phyloP scores from a whole-genome alignment of 2,329 filamentous ascomycete genomes.

The Phialophora macrospora region DNA sequence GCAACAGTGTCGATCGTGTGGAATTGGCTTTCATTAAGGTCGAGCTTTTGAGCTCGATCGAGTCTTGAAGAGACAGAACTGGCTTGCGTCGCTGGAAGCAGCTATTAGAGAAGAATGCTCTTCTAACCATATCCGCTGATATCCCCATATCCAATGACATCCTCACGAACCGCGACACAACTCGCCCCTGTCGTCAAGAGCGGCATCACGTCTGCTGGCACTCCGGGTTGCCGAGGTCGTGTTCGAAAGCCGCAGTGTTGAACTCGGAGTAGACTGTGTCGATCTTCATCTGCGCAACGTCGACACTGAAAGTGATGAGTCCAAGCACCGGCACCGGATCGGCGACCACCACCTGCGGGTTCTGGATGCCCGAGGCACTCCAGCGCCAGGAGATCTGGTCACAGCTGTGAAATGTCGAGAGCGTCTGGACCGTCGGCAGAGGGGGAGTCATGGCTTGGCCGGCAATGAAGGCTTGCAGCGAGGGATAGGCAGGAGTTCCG shows the following conservation, averaged over 20 bases:
- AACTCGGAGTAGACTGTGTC: conserved; percentile 37
- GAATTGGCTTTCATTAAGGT: background rate
- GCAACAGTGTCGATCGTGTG: background rate
- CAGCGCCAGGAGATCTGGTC: conserved; percentile 37
- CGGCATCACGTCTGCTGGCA: conserved; percentile 12
- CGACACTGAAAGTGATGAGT: conserved; percentile 31
- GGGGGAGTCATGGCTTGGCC: conserved; percentile 27
- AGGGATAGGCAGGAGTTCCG: conserved; percentile 27
- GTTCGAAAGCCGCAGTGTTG: conserved; percentile 32
- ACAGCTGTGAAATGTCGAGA: conserved; percentile 30
- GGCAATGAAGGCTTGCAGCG: conserved; percentile 35
- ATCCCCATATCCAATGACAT: background rate
- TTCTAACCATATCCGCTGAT: background rate
- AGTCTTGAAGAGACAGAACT: background rate
- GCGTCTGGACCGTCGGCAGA: conserved; percentile 27
- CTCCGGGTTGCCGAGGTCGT: conserved; percentile 21
- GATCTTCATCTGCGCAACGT: conserved; percentile 24
- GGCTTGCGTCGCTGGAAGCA: background rate
- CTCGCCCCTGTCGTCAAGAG: no score
- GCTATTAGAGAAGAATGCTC: background rate
- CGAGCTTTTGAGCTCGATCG: background rate
- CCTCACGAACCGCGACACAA: background rate
- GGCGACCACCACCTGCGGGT: background rate
- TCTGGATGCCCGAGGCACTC: conserved; percentile 29
- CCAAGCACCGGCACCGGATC: conserved; percentile 28